Evolutionary conservation across 768 basidiomycete species (phyloP), one percentile per base, ranked within the genome.

Genomic region (Tulasnella sp.): DNA sequence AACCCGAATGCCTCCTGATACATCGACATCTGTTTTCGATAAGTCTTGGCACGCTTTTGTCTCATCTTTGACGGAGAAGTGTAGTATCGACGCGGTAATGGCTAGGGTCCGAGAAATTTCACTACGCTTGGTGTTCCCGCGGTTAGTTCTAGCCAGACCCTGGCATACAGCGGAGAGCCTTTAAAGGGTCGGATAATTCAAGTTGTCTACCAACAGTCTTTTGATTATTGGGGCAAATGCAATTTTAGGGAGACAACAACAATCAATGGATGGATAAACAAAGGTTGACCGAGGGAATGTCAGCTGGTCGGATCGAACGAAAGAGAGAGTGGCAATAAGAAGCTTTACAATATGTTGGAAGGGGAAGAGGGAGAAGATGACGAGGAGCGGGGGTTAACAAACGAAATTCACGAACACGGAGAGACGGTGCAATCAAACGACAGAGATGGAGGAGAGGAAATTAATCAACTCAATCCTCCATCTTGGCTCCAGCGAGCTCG

Each of bases 1-100:
- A 98, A 98, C 6, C 91, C 91, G 80, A 98, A 98, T 1, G 89
- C 85, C 79, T 90, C 86, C 74, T 85, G 86, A 79, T 98, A 98
- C 65, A 95, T 82, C 17, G 88, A 85, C 95, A 99, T 98, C 69
- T 96, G 90, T 79, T 94, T 94, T 75, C 90, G 87, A 81, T 98
- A 98, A 0, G 89, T 87, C 81, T 99, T 99, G 34, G 95, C 94
- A 79, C 97, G 86, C 81, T 93, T 97, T 82, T 97, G 94, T 71
- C 95, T 85, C 97, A 99, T 99, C 34, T 19, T 73, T 71, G 42
- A 16, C 35, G n/a, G 64, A 22, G 35, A 34, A 36, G 35, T n/a
- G 3, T 36, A 47, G 42, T 12, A 12, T 12, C 42, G 42, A 47
- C 42, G 42, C 17, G 64, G 64, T 29, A 12, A 7, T 29, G 5